These are phyloP conservation scores for Phlyctochytrium planicorne DNA, from an alignment of 192 early-diverging fungal genomes.

Conservation along the genomic window DNA sequence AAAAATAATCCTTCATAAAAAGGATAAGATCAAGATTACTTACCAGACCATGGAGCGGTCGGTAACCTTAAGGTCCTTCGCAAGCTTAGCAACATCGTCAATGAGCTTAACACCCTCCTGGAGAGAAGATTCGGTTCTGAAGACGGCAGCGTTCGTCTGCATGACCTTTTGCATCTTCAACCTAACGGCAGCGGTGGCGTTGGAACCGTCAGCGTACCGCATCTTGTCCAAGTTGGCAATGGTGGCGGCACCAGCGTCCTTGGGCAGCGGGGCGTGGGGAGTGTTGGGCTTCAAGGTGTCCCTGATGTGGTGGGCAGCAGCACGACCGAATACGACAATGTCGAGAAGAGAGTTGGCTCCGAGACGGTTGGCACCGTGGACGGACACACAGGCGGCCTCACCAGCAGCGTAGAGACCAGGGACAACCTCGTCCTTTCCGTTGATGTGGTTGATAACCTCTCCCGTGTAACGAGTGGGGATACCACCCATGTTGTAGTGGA, in stretches of 20 bases:
- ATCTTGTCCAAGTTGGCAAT: constrained; percentile 96
- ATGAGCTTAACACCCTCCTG: constrained; percentile 89
- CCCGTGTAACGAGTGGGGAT: constrained; percentile 97
- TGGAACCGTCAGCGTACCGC: constrained; percentile 77
- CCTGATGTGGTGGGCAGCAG: constrained; percentile 90
- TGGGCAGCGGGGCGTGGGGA: constrained; percentile 77
- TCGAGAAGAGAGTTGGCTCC: constrained; percentile 98
- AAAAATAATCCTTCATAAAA: neutral
- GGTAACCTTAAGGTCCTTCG: constrained; percentile 81
- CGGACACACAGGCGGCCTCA: constrained; percentile 96
- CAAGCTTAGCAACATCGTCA: constrained; percentile 74
- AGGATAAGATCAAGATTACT: constrained; percentile 10
- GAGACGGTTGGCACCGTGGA: constrained; percentile 98
- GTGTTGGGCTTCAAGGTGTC: constrained; percentile 86
- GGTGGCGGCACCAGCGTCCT: constrained; percentile 82
- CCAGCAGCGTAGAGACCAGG: constrained; percentile 98
- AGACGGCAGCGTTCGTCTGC: constrained; percentile 97
- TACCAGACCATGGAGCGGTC: constrained; percentile 95
- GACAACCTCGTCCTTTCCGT: constrained; percentile 89
- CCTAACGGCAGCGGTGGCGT: constrained; percentile 81
- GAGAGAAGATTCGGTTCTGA: constrained; percentile 85
- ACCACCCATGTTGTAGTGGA: constrained; percentile 99
- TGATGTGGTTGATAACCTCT: constrained; percentile 77
- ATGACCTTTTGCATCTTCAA: constrained; percentile 97
- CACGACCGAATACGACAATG: constrained; percentile 98